Evolutionary conservation across 2,329 filamentous ascomycete species (phyloP).

Genomic region (Talaromyces sp.): DNA sequence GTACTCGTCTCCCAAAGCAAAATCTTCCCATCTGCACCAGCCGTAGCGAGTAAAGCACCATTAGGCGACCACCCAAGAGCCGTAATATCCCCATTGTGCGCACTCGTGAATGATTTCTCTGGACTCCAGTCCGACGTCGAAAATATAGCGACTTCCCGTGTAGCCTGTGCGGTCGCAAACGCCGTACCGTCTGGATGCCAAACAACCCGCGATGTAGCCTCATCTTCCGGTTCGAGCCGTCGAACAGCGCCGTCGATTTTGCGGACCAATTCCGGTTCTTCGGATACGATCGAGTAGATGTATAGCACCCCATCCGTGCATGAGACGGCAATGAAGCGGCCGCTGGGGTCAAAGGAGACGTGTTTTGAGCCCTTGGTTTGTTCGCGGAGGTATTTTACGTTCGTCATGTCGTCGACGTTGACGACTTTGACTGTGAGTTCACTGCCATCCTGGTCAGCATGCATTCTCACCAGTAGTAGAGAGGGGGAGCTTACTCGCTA

Average conservation of each 20-base stretch:
- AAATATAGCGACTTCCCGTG: constrained; percentile 78
- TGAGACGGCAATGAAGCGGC: constrained; percentile 72
- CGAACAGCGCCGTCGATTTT: constrained; percentile 85
- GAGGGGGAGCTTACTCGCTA: constrained; percentile 66
- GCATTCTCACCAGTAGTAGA: background rate
- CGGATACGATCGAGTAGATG: constrained; percentile 76
- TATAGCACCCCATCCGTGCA: constrained; percentile 89
- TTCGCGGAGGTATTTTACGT: constrained; percentile 75
- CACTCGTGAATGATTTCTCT: constrained; percentile 74
- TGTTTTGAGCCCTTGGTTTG: constrained; percentile 89
- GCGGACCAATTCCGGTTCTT: constrained; percentile 76
- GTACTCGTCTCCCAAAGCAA: constrained; percentile 85
- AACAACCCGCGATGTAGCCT: constrained; percentile 69
- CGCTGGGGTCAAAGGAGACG: constrained; percentile 79
- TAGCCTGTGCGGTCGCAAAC: constrained; percentile 80
- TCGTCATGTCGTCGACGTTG: constrained; percentile 72
- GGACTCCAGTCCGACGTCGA: constrained; percentile 89
- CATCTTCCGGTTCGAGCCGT: constrained; percentile 71
- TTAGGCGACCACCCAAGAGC: constrained; percentile 93
- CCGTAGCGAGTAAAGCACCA: constrained; percentile 75
- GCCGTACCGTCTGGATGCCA: constrained; percentile 96
- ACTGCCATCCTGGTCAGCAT: constrained; percentile 28
- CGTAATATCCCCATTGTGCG: constrained; percentile 81
- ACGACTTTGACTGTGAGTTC: constrained; percentile 90
- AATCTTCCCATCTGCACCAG: constrained; percentile 51